phyloP scores from a whole-genome alignment of 305 asterid genomes.

The Fraxinus sp. region DNA sequence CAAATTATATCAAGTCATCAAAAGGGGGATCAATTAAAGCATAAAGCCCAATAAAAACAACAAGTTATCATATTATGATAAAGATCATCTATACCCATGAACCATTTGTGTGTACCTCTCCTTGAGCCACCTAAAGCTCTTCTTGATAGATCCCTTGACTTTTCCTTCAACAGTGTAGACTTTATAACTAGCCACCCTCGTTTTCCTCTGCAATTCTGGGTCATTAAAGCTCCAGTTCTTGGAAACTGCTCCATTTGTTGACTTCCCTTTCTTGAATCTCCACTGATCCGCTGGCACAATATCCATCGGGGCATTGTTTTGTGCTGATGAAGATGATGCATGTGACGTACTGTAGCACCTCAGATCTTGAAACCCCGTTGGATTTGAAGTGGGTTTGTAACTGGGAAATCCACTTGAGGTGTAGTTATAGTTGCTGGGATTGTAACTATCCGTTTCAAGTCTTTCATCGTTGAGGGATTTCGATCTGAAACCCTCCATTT shows the following conservation, averaged over 20 bases:
- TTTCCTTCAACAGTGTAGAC: conserved; percentile 77
- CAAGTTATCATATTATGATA: neutral
- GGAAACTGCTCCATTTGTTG: conserved; percentile 41
- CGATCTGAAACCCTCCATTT: conserved; percentile 67
- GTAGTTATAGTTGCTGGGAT: conserved; percentile 17
- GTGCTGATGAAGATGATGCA: conserved; percentile 46
- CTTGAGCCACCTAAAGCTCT: conserved; percentile 73
- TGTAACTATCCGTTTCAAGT: conserved; percentile 29
- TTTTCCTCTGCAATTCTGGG: conserved; percentile 89
- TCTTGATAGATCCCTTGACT: conserved; percentile 75
- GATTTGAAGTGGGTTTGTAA: conserved; percentile 31
- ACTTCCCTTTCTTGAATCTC: conserved; percentile 71
- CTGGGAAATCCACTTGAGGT: conserved; percentile 7
- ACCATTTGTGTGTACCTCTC: conserved; percentile 55
- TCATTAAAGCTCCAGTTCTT: conserved; percentile 64
- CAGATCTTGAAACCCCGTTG: conserved; percentile 63
- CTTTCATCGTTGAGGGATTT: conserved; percentile 41
- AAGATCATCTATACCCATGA: conserved; percentile 50
- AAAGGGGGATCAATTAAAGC: neutral
- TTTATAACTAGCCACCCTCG: conserved; percentile 81
- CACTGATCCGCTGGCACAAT: conserved; percentile 35
- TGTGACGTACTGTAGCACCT: conserved; percentile 73
- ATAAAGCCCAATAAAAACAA: conserved; percentile 7
- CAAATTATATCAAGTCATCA: neutral
- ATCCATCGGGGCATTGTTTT: conserved; percentile 34